These are phyloP conservation scores for Solanum bukasovii DNA, from an alignment of 257 asterid genomes.

Conservation along the genomic window DNA sequence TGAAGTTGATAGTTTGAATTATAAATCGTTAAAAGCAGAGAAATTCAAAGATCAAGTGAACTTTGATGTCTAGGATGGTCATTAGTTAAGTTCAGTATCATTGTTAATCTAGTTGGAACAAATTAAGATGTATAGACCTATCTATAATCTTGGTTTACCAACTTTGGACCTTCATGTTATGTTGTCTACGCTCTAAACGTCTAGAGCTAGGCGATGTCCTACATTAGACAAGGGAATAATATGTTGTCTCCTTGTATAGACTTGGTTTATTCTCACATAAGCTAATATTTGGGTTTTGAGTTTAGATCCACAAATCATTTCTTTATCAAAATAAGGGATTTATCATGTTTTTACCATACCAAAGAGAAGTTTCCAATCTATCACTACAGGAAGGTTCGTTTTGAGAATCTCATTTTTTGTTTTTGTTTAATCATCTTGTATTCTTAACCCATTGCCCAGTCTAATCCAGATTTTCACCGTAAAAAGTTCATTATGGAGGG, in stretches of 20 bases:
- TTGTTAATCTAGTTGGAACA: neutral
- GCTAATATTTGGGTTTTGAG: neutral
- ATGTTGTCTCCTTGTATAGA: neutral
- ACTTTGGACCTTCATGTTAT: neutral
- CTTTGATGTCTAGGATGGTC: neutral
- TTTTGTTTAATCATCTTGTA: too few relatives aligned
- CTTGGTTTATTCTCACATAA: neutral
- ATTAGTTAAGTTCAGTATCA: neutral
- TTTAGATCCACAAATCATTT: neutral
- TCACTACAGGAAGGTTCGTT: too few relatives aligned
- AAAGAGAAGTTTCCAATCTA: neutral
- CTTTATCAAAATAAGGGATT: neutral
- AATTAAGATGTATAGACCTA: neutral
- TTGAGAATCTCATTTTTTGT: too few relatives aligned
- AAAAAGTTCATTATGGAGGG: too few relatives aligned
- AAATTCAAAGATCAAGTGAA: too few relatives aligned
- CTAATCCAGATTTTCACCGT: too few relatives aligned
- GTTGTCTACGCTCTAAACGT: neutral
- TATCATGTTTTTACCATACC: neutral
- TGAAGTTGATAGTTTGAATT: neutral
- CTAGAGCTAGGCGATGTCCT: neutral
- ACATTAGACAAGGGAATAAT: neutral
- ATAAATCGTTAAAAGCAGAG: neutral
- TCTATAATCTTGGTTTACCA: neutral
- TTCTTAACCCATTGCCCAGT: too few relatives aligned